Percentiles rank a stretch among this genome's conserved stretches.
Evolutionary conservation across 2,329 filamentous ascomycete genomes (phyloP).

Genomic region (Neofusicoccum kwambonambiense): DNA sequence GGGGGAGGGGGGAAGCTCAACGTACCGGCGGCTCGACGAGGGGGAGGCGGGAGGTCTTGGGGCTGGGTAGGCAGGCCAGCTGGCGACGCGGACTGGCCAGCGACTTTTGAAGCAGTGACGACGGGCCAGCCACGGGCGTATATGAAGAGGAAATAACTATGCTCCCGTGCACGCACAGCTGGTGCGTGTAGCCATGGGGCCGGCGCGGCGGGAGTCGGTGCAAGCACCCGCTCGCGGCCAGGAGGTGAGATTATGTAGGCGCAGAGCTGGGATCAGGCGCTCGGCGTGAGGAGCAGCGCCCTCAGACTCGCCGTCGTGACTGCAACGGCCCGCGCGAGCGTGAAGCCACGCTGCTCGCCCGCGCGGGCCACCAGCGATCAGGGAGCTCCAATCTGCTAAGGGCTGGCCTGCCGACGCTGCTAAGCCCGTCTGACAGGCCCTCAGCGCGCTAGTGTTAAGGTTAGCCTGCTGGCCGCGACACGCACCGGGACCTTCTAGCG

Average conservation of each 20-base stretch:
- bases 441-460: constrained; percentile 11
- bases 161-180: constrained; percentile 25
- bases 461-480: not conserved
- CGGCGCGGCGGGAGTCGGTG: constrained; percentile 25
- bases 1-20: not conserved
- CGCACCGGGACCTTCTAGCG: not conserved
- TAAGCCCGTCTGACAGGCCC: constrained; percentile 16
- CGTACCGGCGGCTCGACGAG: not conserved
- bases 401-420: not conserved
- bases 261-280: constrained; percentile 27
- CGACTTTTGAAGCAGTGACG: constrained; percentile 17
- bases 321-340: constrained; percentile 40
- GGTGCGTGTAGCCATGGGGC: constrained; percentile 23
- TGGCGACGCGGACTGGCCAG: not conserved
- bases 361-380: constrained; percentile 9
- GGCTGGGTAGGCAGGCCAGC: not conserved
- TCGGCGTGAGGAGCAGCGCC: constrained; percentile 25
- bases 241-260: constrained; percentile 24
- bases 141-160: constrained; percentile 23
- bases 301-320: constrained; percentile 28
- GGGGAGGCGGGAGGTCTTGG: not conserved
- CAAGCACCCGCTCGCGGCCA: constrained; percentile 35
- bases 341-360: constrained; percentile 6
- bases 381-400: constrained; percentile 9
- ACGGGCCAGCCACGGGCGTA: constrained; percentile 17